Base-by-base conservation (phyloP, 2,329 filamentous ascomycete species). In the Grosmannia serpens region DNA sequence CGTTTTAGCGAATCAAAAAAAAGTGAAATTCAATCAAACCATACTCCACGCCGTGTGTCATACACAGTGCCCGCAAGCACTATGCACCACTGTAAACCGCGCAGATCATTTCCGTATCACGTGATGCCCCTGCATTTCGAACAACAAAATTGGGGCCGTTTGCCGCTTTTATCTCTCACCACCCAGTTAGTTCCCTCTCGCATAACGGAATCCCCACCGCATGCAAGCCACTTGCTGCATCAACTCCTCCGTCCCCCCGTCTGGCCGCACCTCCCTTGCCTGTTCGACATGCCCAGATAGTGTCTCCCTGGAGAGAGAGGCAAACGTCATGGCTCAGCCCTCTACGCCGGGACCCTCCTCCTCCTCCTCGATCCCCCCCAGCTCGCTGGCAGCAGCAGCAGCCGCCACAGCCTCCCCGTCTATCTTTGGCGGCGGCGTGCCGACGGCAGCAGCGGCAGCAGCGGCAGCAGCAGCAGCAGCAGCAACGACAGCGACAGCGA, bases 211-310 rank as follows among this genome's bases (percentile, higher is more conserved):
- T 50, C 31, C 17, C 35, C 33, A 44, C 41, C 20, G 20, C 41
- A 44, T 22, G 41, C 41, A 44, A 54, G 49, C 27, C 8, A 24
- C 31, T 17, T 17, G 22, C 33, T 29, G 6, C 9, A 17, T n/a
- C 41, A 17, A 24, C 29, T 47, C 44, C 4, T 41, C 20, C 22
- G 4, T 13, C n/a, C 38, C 26, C 31, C 11, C 31, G 13, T 9
- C 26, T 31, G 41, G 7, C 29, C 27, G 22, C 8, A 4, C 11
- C 11, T 27, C 10, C 46, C 54, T 46, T 53, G 53, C 33, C 54
- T 38, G 20, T 53, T 31, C 58, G 53, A 61, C 35, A 63, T 63
- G 62, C 62, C n/a, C 57, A 63, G 55, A 61, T 62, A 62, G 59
- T 60, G 9, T 63, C 56, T 59, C 58, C 58, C 59, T 49, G 29